phyloP scores from a whole-genome alignment of 2,329 filamentous ascomycete species.

The Pseudogymnoascus destructans region DNA sequence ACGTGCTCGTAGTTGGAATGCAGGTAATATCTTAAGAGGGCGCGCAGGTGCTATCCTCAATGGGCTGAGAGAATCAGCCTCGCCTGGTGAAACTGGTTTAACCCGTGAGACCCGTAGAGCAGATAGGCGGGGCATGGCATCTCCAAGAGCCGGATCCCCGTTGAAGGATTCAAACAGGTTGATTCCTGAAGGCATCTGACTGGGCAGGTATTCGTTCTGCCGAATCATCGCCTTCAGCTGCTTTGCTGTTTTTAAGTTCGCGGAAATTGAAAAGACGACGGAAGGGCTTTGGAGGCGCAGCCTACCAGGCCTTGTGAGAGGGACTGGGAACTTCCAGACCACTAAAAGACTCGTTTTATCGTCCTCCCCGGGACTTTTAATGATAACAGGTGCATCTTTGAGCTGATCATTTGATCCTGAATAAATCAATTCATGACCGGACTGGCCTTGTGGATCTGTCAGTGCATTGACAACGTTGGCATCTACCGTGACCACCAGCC shows the following conservation, averaged over 20 bases:
- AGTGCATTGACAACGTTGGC: constrained; percentile 49
- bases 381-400: constrained; percentile 37
- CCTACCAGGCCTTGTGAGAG: constrained; percentile 41
- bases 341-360: constrained; percentile 35
- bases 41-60: constrained; percentile 51
- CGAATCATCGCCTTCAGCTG: constrained; percentile 30
- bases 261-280: constrained; percentile 50
- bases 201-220: constrained; percentile 53
- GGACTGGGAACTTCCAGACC: constrained; percentile 47
- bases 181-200: constrained; percentile 53
- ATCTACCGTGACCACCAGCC: constrained; percentile 54
- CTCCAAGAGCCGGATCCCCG: constrained; percentile 46
- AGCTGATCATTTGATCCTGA: constrained; percentile 38
- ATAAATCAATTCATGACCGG: constrained; percentile 47
- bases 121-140: constrained; percentile 53
- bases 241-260: constrained; percentile 43
- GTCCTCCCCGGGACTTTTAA: constrained; percentile 30
- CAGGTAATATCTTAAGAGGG: constrained; percentile 51
- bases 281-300: constrained; percentile 54
- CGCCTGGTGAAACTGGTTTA: constrained; percentile 48
- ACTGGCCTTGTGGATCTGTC: constrained; percentile 27
- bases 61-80: constrained; percentile 47
- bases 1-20: constrained; percentile 58
- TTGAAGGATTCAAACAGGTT: constrained; percentile 68
- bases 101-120: constrained; percentile 64